Percentiles rank a stretch among this genome's conserved stretches.
These are phyloP conservation scores for Mesostigma viride DNA, from an alignment of 139 green algal species.

Conservation along the genomic window DNA sequence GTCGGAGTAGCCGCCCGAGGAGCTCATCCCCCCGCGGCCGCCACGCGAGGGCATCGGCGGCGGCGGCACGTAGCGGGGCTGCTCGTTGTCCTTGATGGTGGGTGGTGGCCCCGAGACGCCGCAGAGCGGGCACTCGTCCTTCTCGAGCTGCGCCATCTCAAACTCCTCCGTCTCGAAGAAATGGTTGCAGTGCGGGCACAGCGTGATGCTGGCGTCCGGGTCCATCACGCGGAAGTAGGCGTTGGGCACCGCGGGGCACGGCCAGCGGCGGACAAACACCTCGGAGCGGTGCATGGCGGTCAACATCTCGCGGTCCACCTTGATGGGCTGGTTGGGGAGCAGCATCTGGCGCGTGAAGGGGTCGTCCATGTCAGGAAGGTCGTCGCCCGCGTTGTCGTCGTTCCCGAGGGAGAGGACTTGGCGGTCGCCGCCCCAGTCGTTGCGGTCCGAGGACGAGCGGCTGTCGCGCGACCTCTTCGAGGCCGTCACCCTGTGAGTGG, in stretches of 20 bases:
- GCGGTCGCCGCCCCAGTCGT: too few relatives aligned
- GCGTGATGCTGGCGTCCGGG: conserved; percentile 42
- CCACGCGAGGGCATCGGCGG: too few relatives aligned
- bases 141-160: conserved; percentile 45
- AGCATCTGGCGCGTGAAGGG: conserved; percentile 51
- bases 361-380: conserved; percentile 39
- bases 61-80: too few relatives aligned
- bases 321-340: conserved; percentile 48
- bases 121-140: conserved; percentile 15
- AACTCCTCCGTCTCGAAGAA: conserved; percentile 72
- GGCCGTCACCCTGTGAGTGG: too few relatives aligned
- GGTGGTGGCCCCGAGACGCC: neutral
- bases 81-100: too few relatives aligned
- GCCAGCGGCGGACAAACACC: conserved; percentile 44
- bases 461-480: too few relatives aligned
- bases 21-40: too few relatives aligned
- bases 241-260: conserved; percentile 31
- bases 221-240: conserved; percentile 68
- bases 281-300: conserved; percentile 40
- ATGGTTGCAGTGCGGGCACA: conserved; percentile 48
- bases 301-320: conserved; percentile 41
- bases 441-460: neutral
- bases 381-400: conserved; percentile 5
- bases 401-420: conserved; percentile 33
- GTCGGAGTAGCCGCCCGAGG: too few relatives aligned